Base-by-base conservation (phyloP, 139 green algal species). In the Mychonastes homosphaera region DNA sequence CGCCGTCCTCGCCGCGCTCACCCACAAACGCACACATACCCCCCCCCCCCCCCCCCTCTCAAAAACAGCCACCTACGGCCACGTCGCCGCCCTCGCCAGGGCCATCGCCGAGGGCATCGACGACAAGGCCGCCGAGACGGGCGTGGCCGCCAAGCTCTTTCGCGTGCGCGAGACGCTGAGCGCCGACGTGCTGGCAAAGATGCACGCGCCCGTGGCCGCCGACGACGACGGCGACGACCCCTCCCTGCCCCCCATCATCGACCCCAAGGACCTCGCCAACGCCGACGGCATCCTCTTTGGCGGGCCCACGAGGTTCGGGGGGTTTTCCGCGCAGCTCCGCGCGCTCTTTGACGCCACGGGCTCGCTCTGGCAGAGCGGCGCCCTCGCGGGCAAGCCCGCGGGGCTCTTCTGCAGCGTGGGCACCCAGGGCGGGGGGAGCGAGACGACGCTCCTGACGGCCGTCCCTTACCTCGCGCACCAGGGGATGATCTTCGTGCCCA, bases 401-500 rank as follows among this genome's bases (percentile, higher is more conserved):
- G 35, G 45, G 27, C 52, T 84, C 9, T 82, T 81, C 64, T 76
- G 68, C 51, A 72, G 53, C 27, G 76, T 64, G 13, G 70, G 69
- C 35, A 78, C 60, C 7, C 85, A 87, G 68, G 80, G 78, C 26
- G 78, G 85, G n/a, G 85, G 82, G n/a, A 78, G 87, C 67, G 81
- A 89, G 72, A 84, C 70, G 8, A 87, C 81, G 27, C 57, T 80
- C 38, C 46, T 82, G 40, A 82, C 80, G 18, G 71, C 78, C 0
- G 51, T 94, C 21, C 80, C 71, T 13, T 76, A 90, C 62, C 64
- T 89, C n/a, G 68, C 68, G 2, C 81, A 90, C 62, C 85, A 94
- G 46, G 86, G 86, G 58, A 94, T 94, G 81, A 80, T 93, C 52
- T 94, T 69, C 48, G 83, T 94, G 36, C 83, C 85, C 0, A 24